Conservation (phyloP, 371 early-diverging fungal genomes). For the Capniomyces stellatus region DNA sequence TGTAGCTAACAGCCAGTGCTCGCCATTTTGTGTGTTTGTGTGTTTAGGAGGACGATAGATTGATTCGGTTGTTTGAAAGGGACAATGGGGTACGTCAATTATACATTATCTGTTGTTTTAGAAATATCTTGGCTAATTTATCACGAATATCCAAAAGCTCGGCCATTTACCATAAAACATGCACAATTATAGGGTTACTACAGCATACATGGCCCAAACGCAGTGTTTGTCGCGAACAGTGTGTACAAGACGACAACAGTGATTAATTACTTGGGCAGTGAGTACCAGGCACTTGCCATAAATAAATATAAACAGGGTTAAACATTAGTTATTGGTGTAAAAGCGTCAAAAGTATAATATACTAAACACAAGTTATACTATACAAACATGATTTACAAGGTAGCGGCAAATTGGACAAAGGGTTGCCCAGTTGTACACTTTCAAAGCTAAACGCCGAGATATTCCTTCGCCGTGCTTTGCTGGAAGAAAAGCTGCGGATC, state of each 20-base stretch:
- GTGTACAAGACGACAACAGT: slow-evolving; percentile 83
- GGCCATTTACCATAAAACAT: neutral
- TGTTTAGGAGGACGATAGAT: slow-evolving; percentile 11
- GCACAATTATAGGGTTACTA: slow-evolving; percentile 28
- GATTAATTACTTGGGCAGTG: slow-evolving; percentile 72
- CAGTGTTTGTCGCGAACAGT: slow-evolving; percentile 54
- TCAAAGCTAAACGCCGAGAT: slow-evolving; percentile 50
- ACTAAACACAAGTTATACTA: neutral
- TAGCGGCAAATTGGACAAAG: slow-evolving; percentile 18
- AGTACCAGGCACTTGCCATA: neutral
- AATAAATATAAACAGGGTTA: neutral
- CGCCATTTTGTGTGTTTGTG: slow-evolving; percentile 7
- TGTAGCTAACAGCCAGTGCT: neutral
- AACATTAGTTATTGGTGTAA: neutral
- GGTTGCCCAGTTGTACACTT: slow-evolving; percentile 59
- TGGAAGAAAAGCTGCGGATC: slow-evolving; percentile 50
- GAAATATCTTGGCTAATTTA: neutral
- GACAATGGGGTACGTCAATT: slow-evolving; percentile 7
- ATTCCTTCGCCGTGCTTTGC: slow-evolving; percentile 58
- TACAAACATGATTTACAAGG: slow-evolving; percentile 15
- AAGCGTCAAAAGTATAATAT: neutral
- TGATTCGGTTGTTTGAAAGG: slow-evolving; percentile 20
- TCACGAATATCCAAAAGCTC: neutral
- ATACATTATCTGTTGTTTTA: neutral
- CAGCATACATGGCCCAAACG: slow-evolving; percentile 78